Base-by-base conservation (phyloP, 225 moss, liverwort and hornwort species). In the Takakia lepidozioides region DNA sequence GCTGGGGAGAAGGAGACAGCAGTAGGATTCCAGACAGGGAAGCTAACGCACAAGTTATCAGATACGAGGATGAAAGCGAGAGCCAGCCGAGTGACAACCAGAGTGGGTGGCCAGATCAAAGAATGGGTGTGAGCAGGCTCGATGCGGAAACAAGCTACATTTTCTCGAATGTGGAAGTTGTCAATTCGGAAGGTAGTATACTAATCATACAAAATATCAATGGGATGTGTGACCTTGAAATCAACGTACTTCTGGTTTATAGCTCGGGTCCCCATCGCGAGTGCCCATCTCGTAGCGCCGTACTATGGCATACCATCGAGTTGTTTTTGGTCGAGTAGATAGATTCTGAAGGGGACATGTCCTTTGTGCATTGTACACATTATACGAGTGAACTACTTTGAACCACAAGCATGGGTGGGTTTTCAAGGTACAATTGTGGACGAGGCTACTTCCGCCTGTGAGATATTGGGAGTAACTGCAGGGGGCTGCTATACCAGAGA, bases 101-200 rank as follows among this genome's bases (percentile, higher is more conserved):
- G 5, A 1, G 3, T 35, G 34, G 16, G 14, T 22, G 14, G 17
- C 18, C n/a, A n/a, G n/a, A 24, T 5, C 57, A 30, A 17, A 41
- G 29, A 26, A 22, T 58, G 14, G 51, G 24, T 2, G 51, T 73
- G 5, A 23, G 38, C 16, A 69, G n/a, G 2, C 38, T 78, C 23
- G 65, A 73, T 73, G 41, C 59, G n/a, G 51, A 28, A 18, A 24
- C 52, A 34, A 30, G 57, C 0, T 70, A 54, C 25, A 17, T 67
- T 27, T 67, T 63, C 54, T 32, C 50, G 6, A 66, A 38, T 21
- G 18, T 79, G 36, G 32, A 64, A 48, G 57, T 74, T 57, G 53
- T 70, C 11, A 39, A 60, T 52, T 42, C 53, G 70, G 66, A 79
- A 79, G 79, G 73, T 78, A 78, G 61, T 68, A 65, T 69, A 66